Evolutionary conservation across 352 stramenopile genomes (phyloP).

Genomic region (Globisporangium camurandrum): DNA sequence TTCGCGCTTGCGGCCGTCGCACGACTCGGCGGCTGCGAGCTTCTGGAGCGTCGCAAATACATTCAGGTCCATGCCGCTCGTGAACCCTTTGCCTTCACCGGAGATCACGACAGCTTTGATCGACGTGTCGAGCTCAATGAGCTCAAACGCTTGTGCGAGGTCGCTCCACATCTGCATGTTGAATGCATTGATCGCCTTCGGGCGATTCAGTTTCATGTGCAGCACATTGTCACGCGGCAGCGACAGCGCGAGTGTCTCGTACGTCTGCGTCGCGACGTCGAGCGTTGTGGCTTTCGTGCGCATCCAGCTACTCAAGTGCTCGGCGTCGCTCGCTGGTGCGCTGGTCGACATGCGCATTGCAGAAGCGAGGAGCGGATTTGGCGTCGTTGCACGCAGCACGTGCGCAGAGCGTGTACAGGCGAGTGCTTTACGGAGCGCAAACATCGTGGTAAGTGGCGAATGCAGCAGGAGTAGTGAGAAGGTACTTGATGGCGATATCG

Average conservation of each 20-base stretch:
- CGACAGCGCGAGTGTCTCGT: constrained; percentile 51
- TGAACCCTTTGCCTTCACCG: constrained; percentile 74
- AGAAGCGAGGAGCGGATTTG: background rate
- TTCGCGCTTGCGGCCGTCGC: constrained; percentile 79
- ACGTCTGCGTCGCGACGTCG: constrained; percentile 25
- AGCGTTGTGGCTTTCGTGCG: constrained; percentile 27
- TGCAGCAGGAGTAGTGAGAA: too few relatives aligned
- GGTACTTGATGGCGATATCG: too few relatives aligned
- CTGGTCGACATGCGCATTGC: constrained; percentile 5
- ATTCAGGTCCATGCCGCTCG: constrained; percentile 85
- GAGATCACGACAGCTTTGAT: constrained; percentile 75
- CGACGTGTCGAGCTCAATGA: constrained; percentile 52
- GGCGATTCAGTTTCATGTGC: constrained; percentile 75
- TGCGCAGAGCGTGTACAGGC: background rate
- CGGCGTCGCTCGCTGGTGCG: constrained; percentile 34
- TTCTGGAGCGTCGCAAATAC: constrained; percentile 79
- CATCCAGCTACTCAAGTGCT: constrained; percentile 53
- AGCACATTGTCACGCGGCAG: constrained; percentile 45
- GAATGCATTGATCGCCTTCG: constrained; percentile 82
- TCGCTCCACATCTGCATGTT: constrained; percentile 89
- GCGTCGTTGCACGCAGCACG: background rate
- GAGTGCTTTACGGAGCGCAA: constrained; percentile 4
- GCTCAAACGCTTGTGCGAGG: constrained; percentile 54
- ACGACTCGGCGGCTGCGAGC: constrained; percentile 45
- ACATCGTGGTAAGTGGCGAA: too few relatives aligned